These are phyloP conservation scores for Rhizopus microsporus DNA, from an alignment of 371 early-diverging fungal species.

Conservation along the genomic window DNA sequence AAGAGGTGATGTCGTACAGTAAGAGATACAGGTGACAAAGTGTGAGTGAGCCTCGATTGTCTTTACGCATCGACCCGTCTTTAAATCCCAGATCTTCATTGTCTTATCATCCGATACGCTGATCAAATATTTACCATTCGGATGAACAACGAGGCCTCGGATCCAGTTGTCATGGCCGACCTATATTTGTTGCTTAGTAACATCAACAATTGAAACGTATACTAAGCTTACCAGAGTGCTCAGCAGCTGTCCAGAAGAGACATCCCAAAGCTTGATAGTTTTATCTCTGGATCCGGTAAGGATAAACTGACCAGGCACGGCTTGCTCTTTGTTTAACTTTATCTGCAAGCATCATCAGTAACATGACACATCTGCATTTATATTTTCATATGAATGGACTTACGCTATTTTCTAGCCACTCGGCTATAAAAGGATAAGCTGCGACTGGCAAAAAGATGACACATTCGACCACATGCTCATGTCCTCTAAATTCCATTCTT, in stretches of 20 bases:
- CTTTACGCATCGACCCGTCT: slow-evolving; percentile 74
- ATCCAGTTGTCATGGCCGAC: slow-evolving; percentile 95
- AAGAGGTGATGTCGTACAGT: slow-evolving; percentile 52
- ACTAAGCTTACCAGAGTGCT: slow-evolving; percentile 60
- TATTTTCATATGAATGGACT: background rate
- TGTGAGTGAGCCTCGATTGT: slow-evolving; percentile 83
- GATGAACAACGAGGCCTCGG: slow-evolving; percentile 76
- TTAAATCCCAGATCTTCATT: slow-evolving; percentile 85
- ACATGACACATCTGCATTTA: too few relatives aligned
- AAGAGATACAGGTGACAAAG: slow-evolving; percentile 73
- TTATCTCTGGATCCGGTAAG: slow-evolving; percentile 88
- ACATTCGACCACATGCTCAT: slow-evolving; percentile 90
- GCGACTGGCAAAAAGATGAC: slow-evolving; percentile 74
- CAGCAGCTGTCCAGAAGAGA: slow-evolving; percentile 65
- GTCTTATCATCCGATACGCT: slow-evolving; percentile 86
- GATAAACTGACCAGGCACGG: slow-evolving; percentile 65
- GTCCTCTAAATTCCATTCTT: slow-evolving; percentile 77
- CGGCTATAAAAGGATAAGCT: slow-evolving; percentile 55
- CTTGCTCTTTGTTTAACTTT: slow-evolving; percentile 14
- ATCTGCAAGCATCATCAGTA: background rate
- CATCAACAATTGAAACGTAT: background rate
- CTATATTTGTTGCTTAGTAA: slow-evolving; percentile 42
- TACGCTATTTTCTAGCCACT: slow-evolving; percentile 9
- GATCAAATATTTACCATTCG: slow-evolving; percentile 73
- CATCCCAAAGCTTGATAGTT: slow-evolving; percentile 83